Base-by-base conservation (phyloP, 2,329 filamentous ascomycete genomes). In the Dothistroma septosporum region DNA sequence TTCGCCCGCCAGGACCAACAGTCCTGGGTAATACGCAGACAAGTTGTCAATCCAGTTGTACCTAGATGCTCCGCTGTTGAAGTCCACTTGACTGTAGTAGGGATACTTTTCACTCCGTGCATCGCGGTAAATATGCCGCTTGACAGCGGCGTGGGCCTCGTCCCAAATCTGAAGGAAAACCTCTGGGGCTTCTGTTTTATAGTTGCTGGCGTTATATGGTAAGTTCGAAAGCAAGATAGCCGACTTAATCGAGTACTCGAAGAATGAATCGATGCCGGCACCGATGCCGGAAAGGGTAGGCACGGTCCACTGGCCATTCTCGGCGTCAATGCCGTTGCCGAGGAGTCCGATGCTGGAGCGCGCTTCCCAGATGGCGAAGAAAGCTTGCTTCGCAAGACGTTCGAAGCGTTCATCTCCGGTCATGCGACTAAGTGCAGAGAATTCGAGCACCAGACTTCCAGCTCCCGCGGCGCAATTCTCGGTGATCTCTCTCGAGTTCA, bases 391-490 rank as follows among this genome's bases (percentile, higher is more conserved):
- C 0, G 91, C 93, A 16, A 90, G 82, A 70, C 89, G 86, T 75
- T 99, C 94, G 69, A 96, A 99, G n/a, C 90, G 85, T 10, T 83
- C 79, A 72, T 97, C 91, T 11, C 90, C 91, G 0, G 91, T 95
- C 52, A 99, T 80, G 24, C 94, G 85, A 70, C 92, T 97, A 52
- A 99, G 80, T 0, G 92, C 91, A 0, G 92, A 90, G 67, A 97
- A 96, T 73, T 99, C 94, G 1, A 99, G 83, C 2, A 97, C 91
- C 28, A 99, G 80, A 74, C 92, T 97, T 57, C 92, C 94, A n/a
- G 94, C 94, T 48, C 94, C 94, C 1, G 94, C 94, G 72, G 91
- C 96, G 76, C 94, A 99, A 0, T 92, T 99, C 77, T 97, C 94
- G 0, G 94, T 97, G 52, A 95, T 88, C 74, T 99, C 93, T 44